A percentile compares a stretch with the other conserved stretches of the same genome.
Conservation (phyloP, 2,329 filamentous ascomycete genomes). For the Stenocarpella maydis region DNA sequence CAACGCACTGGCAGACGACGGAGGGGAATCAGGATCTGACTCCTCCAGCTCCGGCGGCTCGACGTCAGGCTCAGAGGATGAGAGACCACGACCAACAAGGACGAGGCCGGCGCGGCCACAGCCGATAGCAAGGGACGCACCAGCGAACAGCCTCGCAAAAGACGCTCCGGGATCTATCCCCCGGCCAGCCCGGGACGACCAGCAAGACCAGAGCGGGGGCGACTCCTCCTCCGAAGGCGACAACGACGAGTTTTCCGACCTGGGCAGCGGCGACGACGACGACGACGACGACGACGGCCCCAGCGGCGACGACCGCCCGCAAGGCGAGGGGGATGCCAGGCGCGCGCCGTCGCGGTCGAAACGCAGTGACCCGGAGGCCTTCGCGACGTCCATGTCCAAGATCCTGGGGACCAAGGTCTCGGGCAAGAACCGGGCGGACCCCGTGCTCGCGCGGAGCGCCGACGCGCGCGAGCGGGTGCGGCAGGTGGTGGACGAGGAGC, state of each 20-base stretch:
- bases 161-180: constrained; percentile 39
- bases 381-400: constrained; percentile 91
- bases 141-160: constrained; percentile 42
- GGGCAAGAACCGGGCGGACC: constrained; percentile 81
- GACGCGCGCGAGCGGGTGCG: constrained; percentile 76
- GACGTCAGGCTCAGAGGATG: constrained; percentile 49
- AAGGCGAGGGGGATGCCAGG: constrained; percentile 48
- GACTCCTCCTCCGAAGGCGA: constrained; percentile 42
- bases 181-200: constrained; percentile 24
- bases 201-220: constrained; percentile 36
- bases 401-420: constrained; percentile 92
- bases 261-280: constrained; percentile 46
- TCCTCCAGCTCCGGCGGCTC: constrained; percentile 49
- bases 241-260: constrained; percentile 48
- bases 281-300: constrained; percentile 49
- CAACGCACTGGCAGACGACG: constrained; percentile 60
- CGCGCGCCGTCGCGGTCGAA: constrained; percentile 67
- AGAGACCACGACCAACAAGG: constrained; percentile 41
- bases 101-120: constrained; percentile 35
- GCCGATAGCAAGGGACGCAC: constrained; percentile 38
- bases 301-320: too few relatives aligned
- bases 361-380: constrained; percentile 89
- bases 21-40: constrained; percentile 42
- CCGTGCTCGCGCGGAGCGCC: constrained; percentile 86
- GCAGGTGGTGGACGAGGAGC: constrained; percentile 75